Percentiles rank a stretch among this genome's conserved stretches.
These are phyloP conservation scores for Aspergillus funiculosus DNA, from an alignment of 495 filamentous ascomycete genomes.

Conservation along the genomic window DNA sequence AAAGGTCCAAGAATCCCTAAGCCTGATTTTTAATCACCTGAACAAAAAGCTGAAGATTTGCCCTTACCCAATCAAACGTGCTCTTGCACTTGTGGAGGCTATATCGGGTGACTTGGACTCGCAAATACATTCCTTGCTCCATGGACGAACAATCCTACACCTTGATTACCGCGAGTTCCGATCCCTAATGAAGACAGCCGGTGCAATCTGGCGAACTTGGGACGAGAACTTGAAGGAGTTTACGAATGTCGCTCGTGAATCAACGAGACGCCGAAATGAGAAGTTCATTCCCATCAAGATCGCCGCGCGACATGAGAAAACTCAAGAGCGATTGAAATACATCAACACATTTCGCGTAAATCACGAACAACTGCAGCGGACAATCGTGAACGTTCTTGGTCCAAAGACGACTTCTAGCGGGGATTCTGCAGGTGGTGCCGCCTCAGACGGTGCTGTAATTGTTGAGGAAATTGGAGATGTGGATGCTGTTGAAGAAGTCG, in stretches of 20 bases:
- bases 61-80: constrained; percentile 86
- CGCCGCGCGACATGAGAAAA: constrained; percentile 70
- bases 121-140: constrained; percentile 75
- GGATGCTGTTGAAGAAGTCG: constrained; percentile 95
- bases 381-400: constrained; percentile 90
- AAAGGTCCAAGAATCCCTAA: constrained; percentile 85
- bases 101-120: constrained; percentile 90
- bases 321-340: constrained; percentile 85
- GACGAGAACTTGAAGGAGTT: constrained; percentile 96
- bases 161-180: constrained; percentile 88
- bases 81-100: constrained; percentile 92
- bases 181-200: constrained; percentile 71
- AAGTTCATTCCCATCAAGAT: constrained; percentile 99
- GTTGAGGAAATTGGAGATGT: constrained; percentile 95
- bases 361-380: constrained; percentile 93
- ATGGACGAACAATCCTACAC: constrained; percentile 82
- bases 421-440: constrained; percentile 40
- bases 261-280: constrained; percentile 83
- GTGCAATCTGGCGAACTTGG: constrained; percentile 84
- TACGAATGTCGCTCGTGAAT: constrained; percentile 91
- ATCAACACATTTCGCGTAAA: constrained; percentile 90
- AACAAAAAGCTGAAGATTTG: constrained; percentile 96
- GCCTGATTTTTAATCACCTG: constrained; percentile 82
- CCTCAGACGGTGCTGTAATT: constrained; percentile 57
- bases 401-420: constrained; percentile 49